Conservation (phyloP, 164 flowering plant genomes). For the Vitis rupestris region DNA sequence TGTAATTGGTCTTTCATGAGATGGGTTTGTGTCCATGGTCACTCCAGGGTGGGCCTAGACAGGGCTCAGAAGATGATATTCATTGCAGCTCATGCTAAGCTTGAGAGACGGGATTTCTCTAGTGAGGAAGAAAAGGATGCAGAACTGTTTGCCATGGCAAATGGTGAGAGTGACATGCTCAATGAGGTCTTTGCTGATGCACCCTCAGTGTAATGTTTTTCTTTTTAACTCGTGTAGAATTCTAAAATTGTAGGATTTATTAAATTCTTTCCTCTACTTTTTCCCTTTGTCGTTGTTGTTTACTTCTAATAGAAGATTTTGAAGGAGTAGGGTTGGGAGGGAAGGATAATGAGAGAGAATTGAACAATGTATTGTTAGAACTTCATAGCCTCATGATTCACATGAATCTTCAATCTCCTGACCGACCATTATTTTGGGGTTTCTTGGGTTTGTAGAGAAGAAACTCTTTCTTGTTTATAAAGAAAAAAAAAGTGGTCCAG, state of each 20-base stretch:
- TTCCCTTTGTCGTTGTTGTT: conserved; percentile 3
- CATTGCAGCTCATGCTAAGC: conserved; percentile 49
- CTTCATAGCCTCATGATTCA: conserved; percentile 8
- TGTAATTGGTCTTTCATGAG: conserved; percentile 43
- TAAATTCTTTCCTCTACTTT: conserved; percentile 15
- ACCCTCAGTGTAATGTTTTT: conserved; percentile 36
- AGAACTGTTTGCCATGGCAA: conserved; percentile 33
- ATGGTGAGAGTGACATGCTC: conserved; percentile 39
- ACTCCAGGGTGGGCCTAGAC: conserved; percentile 37
- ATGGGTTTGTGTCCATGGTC: conserved; percentile 34
- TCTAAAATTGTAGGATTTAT: conserved; percentile 15
- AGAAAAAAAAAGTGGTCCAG: conserved; percentile 4
- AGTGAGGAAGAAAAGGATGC: conserved; percentile 46
- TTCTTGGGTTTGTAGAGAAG: conserved; percentile 11
- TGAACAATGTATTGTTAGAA: conserved; percentile 7
- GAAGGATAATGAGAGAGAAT: conserved; percentile 5
- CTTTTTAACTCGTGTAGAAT: conserved; percentile 17
- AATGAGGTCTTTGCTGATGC: conserved; percentile 42
- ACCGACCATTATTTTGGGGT: conserved; percentile 1
- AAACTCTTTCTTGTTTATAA: conserved; percentile 9
- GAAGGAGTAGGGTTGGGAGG: conserved; percentile 8
- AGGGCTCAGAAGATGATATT: conserved; percentile 58
- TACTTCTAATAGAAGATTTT: conserved; percentile 9
- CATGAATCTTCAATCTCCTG: conserved; percentile 11
- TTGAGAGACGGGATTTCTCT: conserved; percentile 39